Percentiles rank a stretch among this genome's conserved stretches.
Evolutionary conservation across 2,329 filamentous ascomycete species (phyloP).

Genomic region (Massarina eburnea): DNA sequence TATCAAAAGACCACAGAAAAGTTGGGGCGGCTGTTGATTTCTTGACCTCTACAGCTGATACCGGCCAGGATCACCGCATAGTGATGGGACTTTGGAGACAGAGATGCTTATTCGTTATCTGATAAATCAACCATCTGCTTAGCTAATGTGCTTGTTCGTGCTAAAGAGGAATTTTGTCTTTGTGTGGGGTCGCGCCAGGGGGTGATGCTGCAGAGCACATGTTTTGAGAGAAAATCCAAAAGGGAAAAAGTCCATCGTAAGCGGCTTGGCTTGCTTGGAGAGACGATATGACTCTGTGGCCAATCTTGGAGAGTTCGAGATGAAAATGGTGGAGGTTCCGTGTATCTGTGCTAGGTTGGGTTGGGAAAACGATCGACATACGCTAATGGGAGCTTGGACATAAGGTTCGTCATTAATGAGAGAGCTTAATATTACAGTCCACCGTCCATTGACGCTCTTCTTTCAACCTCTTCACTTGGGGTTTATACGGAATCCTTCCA

Average conservation of each 20-base stretch:
- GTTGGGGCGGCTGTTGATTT: neutral
- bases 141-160: too few species aligned
- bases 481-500: neutral
- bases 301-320: too few species aligned
- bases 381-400: neutral
- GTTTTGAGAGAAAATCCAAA: too few species aligned
- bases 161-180: slow-evolving; percentile 20
- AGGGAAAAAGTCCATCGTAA: too few species aligned
- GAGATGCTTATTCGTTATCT: slow-evolving; percentile 12
- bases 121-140: too few species aligned
- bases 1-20: neutral
- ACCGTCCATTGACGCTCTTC: neutral
- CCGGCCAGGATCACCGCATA: slow-evolving; percentile 6
- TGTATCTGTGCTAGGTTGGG: neutral
- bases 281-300: too few species aligned
- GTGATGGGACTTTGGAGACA: neutral
- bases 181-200: slow-evolving; percentile 29
- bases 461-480: neutral
- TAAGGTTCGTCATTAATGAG: slow-evolving; percentile 3
- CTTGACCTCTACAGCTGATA: slow-evolving; percentile 5
- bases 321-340: too few species aligned
- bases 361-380: neutral
- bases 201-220: too few species aligned
- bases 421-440: neutral
- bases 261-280: too few species aligned